Percentiles rank a stretch among this genome's conserved stretches.
These are phyloP conservation scores for Candida nonsorbophila DNA, from an alignment of 805 yeast genomes.

Conservation along the genomic window DNA sequence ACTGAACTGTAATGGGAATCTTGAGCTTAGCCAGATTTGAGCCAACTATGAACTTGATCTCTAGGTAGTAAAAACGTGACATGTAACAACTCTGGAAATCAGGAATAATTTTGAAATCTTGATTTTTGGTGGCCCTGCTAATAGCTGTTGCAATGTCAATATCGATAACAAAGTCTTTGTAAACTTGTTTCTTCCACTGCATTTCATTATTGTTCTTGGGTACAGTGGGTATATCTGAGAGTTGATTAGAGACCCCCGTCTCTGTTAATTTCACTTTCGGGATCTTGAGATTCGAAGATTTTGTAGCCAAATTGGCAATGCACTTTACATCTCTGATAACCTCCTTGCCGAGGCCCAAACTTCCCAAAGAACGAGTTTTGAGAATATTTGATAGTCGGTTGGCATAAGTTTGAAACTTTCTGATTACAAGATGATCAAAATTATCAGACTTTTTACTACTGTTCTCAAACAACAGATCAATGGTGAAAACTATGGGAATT, in stretches of 20 bases:
- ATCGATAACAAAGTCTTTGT: conserved; percentile 3
- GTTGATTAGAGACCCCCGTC: too few relatives aligned
- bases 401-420: conserved; percentile 26
- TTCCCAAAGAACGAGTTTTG: conserved; percentile 17
- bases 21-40: too few relatives aligned
- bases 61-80: conserved; percentile 29
- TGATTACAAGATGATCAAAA: conserved; percentile 26
- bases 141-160: conserved; percentile 22
- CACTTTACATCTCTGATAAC: conserved; percentile 24
- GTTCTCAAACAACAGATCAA: conserved; percentile 31
- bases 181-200: conserved; percentile 1
- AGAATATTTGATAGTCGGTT: conserved; percentile 19
- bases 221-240: too few relatives aligned
- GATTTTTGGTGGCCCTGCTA: conserved; percentile 1
- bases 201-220: too few relatives aligned
- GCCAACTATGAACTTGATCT: too few relatives aligned
- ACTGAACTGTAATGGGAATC: too few relatives aligned
- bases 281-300: conserved; percentile 22
- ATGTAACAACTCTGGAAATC: conserved; percentile 33
- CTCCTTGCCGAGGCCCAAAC: conserved; percentile 19
- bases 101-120: conserved; percentile 29
- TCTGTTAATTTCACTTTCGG: conserved; percentile 3
- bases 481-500: conserved; percentile 29
- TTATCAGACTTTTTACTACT: conserved; percentile 19
- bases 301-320: conserved; percentile 24